Percentiles rank a stretch among this genome's conserved stretches.
Conservation (phyloP, 306 rosid genomes). For the Oemleria cerasiformis region DNA sequence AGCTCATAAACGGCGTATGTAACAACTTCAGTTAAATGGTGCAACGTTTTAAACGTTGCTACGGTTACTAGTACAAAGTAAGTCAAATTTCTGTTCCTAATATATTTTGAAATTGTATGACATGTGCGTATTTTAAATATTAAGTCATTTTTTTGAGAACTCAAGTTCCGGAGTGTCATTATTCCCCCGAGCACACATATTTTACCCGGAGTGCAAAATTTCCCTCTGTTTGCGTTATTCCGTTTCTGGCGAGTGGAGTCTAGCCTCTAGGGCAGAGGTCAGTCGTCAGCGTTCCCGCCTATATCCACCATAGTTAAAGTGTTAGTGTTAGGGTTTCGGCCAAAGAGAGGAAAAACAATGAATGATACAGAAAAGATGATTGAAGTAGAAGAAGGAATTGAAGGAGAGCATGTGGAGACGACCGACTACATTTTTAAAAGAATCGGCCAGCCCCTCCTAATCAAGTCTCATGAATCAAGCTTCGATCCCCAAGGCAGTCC, state of each 20-base stretch:
- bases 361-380: neutral
- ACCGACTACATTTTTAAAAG: slow-evolving; percentile 57
- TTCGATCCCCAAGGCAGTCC: slow-evolving; percentile 50
- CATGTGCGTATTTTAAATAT: no score
- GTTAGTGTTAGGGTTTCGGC: slow-evolving; percentile 4
- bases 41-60: no score
- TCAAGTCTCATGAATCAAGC: slow-evolving; percentile 34
- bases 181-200: no score
- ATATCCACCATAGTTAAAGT: neutral
- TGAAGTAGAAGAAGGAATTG: slow-evolving; percentile 37
- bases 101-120: no score
- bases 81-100: no score
- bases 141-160: no score
- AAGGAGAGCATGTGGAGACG: slow-evolving; percentile 42
- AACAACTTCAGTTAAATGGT: no score
- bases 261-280: slow-evolving; percentile 3
- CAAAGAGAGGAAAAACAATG: slow-evolving; percentile 9
- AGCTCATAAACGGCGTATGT: no score
- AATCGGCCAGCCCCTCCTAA: slow-evolving; percentile 66
- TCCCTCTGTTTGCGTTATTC: neutral
- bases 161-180: no score
- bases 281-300: slow-evolving; percentile 11
- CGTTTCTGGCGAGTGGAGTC: no score
- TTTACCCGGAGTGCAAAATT: no score
- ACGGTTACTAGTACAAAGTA: no score